Conservation (phyloP, 305 asterid species). For the Euphrasia arctica region DNA sequence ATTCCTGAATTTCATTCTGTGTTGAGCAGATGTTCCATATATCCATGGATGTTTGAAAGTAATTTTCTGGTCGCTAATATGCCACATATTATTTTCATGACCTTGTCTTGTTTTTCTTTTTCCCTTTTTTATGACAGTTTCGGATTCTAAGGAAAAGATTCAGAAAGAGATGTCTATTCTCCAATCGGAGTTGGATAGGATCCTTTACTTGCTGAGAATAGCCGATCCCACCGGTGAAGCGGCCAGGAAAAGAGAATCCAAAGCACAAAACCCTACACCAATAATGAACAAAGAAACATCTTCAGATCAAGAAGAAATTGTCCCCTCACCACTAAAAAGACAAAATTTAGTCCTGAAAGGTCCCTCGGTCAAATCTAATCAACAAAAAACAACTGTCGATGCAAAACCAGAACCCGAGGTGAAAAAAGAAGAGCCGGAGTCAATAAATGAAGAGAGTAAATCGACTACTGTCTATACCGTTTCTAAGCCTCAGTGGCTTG, state of each 20-base stretch:
- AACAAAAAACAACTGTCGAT: slow-evolving; percentile 28
- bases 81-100: neutral
- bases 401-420: slow-evolving; percentile 38
- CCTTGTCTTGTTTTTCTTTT: neutral
- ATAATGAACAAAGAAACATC: slow-evolving; percentile 27
- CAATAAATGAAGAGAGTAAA: slow-evolving; percentile 31
- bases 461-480: slow-evolving; percentile 38
- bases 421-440: slow-evolving; percentile 35
- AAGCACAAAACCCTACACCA: slow-evolving; percentile 38
- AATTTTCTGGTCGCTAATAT: neutral
- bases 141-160: slow-evolving; percentile 58
- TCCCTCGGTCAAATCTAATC: slow-evolving; percentile 28
- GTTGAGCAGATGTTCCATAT: no score
- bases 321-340: slow-evolving; percentile 29
- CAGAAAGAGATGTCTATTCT: slow-evolving; percentile 58
- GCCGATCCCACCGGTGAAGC: slow-evolving; percentile 98
- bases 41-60: no score
- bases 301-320: slow-evolving; percentile 20
- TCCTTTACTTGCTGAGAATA: slow-evolving; percentile 76
- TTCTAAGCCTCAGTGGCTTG: slow-evolving; percentile 93
- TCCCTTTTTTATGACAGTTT: slow-evolving; percentile 37
- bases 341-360: slow-evolving; percentile 33
- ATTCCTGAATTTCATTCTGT: neutral
- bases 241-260: slow-evolving; percentile 55
- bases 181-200: slow-evolving; percentile 78